Evolutionary conservation across 2,329 filamentous ascomycete genomes (phyloP).

Genomic region (Hypomyces rosellus): DNA sequence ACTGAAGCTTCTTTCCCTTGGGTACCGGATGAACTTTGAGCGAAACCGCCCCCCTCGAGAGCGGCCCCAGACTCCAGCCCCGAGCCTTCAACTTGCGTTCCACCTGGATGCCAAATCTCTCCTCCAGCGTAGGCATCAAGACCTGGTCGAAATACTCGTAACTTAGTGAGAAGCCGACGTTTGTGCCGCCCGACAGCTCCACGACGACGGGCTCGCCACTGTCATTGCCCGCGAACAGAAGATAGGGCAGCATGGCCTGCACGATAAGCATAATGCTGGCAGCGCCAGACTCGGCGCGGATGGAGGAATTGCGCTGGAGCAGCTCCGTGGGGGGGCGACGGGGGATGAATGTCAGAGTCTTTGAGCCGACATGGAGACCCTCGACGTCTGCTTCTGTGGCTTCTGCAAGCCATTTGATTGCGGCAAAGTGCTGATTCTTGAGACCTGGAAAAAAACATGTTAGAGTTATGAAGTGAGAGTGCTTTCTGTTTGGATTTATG

Average conservation of each 20-base stretch:
- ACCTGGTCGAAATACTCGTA: conserved; percentile 59
- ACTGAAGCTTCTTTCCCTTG: conserved; percentile 31
- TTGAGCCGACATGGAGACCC: conserved; percentile 46
- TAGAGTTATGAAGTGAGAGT: background rate
- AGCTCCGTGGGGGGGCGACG: conserved; percentile 32
- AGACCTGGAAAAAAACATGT: conserved; percentile 36
- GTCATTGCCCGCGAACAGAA: conserved; percentile 47
- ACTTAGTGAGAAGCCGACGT: conserved; percentile 50
- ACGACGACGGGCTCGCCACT: conserved; percentile 40
- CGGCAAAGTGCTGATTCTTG: conserved; percentile 54
- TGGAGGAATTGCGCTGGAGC: conserved; percentile 37
- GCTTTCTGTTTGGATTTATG: background rate
- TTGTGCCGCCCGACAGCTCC: conserved; percentile 52
- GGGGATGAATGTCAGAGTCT: conserved; percentile 43
- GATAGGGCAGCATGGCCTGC: conserved; percentile 54
- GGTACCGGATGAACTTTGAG: conserved; percentile 33
- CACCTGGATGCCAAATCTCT: conserved; percentile 42
- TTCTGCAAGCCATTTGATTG: conserved; percentile 47
- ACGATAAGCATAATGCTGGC: conserved; percentile 53
- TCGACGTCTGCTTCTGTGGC: conserved; percentile 45
- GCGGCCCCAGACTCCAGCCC: conserved; percentile 45
- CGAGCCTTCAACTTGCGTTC: conserved; percentile 39
- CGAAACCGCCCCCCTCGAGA: conserved; percentile 35
- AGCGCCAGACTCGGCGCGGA: conserved; percentile 43
- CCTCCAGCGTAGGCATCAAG: conserved; percentile 47